These are phyloP conservation scores for Breviolum minutum DNA, from an alignment of 73 alveolate species.

Conservation along the genomic window DNA sequence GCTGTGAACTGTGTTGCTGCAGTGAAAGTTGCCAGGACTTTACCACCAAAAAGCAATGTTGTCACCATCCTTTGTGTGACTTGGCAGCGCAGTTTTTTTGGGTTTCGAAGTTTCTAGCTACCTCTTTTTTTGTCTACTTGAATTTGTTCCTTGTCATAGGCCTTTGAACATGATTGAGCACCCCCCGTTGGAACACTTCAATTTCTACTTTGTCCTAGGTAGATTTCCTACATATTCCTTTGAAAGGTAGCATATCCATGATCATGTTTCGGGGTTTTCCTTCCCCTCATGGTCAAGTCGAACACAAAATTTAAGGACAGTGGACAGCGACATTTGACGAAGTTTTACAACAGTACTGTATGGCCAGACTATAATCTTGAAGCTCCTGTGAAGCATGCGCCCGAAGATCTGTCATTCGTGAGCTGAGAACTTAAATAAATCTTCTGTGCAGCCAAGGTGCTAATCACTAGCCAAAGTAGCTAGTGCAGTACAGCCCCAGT, in stretches of 20 bases:
- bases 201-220: background rate
- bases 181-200: no score
- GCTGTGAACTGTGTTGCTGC: conserved; percentile 97
- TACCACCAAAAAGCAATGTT: background rate
- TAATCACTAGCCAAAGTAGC: no score
- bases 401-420: conserved; percentile 45
- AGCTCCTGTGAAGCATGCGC: background rate
- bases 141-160: background rate
- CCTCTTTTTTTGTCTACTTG: background rate
- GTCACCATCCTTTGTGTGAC: conserved; percentile 41
- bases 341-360: conserved; percentile 36
- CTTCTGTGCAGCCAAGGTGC: no score
- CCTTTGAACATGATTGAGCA: no score
- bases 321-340: conserved; percentile 83
- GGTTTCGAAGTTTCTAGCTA: background rate
- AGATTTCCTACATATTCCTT: background rate
- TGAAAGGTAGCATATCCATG: background rate
- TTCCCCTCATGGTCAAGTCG: background rate
- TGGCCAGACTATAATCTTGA: conserved; percentile 58
- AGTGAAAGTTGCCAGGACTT: conserved; percentile 84
- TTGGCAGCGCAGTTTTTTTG: background rate
- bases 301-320: background rate
- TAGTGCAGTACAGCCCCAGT: no score
- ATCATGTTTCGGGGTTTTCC: background rate
- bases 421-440: background rate